phyloP scores from a whole-genome alignment of 2,329 filamentous ascomycete species.

The Talaromyces atroroseus region DNA sequence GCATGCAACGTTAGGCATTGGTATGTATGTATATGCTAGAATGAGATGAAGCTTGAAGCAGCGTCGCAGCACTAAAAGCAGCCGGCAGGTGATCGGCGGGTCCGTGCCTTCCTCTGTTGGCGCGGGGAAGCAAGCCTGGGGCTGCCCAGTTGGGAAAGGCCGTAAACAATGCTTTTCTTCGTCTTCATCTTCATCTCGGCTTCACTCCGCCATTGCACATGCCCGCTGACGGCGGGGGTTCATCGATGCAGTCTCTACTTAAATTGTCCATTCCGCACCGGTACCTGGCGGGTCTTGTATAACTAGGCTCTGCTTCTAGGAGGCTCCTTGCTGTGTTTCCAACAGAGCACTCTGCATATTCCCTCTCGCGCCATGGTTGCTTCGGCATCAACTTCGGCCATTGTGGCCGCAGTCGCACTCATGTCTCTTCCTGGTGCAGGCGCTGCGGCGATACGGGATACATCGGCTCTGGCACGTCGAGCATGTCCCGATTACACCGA shows the following conservation, averaged over 20 bases:
- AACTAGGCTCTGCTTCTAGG: not conserved
- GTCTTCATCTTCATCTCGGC: not conserved
- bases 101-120: no score
- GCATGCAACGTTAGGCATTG: no score
- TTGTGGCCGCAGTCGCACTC: constrained; percentile 12
- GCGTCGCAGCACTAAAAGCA: no score
- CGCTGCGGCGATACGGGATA: constrained; percentile 18
- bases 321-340: not conserved
- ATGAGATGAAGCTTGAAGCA: no score
- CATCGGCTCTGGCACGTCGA: constrained; percentile 26
- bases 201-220: no score
- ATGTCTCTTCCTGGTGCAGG: constrained; percentile 8
- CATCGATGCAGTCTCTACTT: no score
- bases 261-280: not conserved
- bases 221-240: not conserved
- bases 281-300: not conserved
- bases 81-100: no score
- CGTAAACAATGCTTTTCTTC: no score
- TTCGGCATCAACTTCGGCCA: constrained; percentile 11
- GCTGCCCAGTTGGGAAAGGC: no score
- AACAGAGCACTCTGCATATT: not conserved
- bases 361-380: not conserved
- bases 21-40: no score
- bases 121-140: no score
- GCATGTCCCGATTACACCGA: constrained; percentile 63